Evolutionary conservation across 805 yeast species (phyloP).

Genomic region (Pichia ethanolica): DNA sequence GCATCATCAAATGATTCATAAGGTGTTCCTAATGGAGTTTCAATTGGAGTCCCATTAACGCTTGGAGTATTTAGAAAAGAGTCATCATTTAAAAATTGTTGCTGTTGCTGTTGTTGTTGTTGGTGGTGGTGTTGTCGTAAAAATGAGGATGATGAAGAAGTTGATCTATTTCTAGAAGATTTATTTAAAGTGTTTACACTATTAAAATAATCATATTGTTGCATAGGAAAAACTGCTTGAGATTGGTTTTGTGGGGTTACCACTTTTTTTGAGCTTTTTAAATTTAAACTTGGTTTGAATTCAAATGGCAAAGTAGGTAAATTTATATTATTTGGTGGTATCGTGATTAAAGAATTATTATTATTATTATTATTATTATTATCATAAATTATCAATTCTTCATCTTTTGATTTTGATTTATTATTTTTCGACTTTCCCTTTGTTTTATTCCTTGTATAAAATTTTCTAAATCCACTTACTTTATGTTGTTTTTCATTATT

Average conservation of each 20-base stretch:
- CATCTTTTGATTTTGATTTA: not conserved
- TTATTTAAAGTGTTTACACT: not conserved
- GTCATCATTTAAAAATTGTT: not conserved
- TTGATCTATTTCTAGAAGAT: not conserved
- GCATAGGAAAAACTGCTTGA: not conserved
- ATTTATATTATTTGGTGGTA: not conserved
- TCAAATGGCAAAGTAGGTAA: not conserved
- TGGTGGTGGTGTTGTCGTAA: not conserved
- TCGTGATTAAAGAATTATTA: not conserved
- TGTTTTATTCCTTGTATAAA: not conserved
- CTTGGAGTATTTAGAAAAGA: slow-evolving; percentile 1
- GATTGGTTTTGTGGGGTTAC: not conserved
- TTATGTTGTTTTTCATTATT: not conserved
- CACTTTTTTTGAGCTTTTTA: not conserved
- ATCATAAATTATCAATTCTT: not conserved
- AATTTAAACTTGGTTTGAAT: not conserved
- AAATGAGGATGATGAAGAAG: slow-evolving; percentile 1
- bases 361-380: not conserved
- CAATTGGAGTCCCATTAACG: not conserved
- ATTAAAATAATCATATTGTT: not conserved
- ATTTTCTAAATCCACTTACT: not conserved
- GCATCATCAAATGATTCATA: slow-evolving; percentile 1
- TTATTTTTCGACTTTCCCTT: not conserved
- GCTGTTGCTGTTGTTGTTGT: not conserved
- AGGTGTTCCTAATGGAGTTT: slow-evolving; percentile 14